Evolutionary conservation across 2,329 filamentous ascomycete genomes (phyloP), one percentile per base, ranked within the genome.

Genomic region (Pseudonectria buxi): DNA sequence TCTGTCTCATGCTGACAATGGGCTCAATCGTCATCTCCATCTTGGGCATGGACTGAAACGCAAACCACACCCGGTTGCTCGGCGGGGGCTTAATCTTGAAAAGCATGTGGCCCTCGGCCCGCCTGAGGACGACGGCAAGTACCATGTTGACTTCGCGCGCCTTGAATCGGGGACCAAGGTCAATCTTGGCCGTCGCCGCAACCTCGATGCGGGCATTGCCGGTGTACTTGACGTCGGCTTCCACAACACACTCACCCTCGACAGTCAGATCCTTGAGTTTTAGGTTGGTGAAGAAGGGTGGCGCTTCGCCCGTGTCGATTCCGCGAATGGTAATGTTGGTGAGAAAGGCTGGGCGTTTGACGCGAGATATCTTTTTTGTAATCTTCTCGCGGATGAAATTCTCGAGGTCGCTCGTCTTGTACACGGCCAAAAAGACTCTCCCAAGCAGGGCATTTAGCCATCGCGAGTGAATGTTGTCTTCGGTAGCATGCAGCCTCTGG

Each of bases 1-100:
- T 95, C 57, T 96, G 90, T 39, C 90, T 79, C 11, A 88, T 84
- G 64, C 89, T 95, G 33, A 98, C 88, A 48, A 98, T 89, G 4
- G 92, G 92, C 57, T 96, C 88, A 28, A 96, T 86, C n/a, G 78
- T 78, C 71, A 95, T 81, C 43, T 94, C 88, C 67, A 98, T 83
- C 55, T 90, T 89, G 13, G 92, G 92, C 72, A 88, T 86, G n/a
- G 79, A 79, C 56, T 94, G 86, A 55, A 98, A 98, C 1, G 88
- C 83, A 47, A 96, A 78, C 92, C 92, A 98, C n/a, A 95, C 61
- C 27, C 92, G 78, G 58, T 98, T 98, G 60, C 88, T 95, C 1
- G 92, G 92, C 12, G 90, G 87, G 6, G 92, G 86, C 59, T 98
- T 98, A 59, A 96, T 81, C 53, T 87, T 84, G 52, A 95, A 71